Conservation (phyloP, 177 flowering plant genomes). For the Tripterygium wilfordii region DNA sequence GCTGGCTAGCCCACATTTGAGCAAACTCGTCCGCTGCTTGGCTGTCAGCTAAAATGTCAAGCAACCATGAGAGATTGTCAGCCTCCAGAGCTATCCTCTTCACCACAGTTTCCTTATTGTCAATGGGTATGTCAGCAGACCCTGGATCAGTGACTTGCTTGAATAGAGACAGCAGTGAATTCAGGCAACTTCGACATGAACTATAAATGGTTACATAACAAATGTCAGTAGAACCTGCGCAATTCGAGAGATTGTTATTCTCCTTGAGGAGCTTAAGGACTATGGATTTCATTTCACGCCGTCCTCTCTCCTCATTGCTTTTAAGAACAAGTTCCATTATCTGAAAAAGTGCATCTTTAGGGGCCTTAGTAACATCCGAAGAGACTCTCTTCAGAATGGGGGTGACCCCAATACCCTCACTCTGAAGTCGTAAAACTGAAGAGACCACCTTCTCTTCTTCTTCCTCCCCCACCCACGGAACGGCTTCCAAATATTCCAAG, state of each 20-base stretch:
- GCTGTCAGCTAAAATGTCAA: constrained; percentile 69
- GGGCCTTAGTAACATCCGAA: constrained; percentile 39
- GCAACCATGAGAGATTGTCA: constrained; percentile 87
- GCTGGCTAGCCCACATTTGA: constrained; percentile 63
- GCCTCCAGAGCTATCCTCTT: constrained; percentile 62
- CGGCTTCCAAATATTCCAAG: constrained; percentile 92
- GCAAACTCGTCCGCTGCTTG: constrained; percentile 81
- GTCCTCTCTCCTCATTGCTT: constrained; percentile 84
- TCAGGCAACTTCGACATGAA: constrained; percentile 57
- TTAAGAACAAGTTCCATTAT: constrained; percentile 81
- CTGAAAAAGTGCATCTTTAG: constrained; percentile 61
- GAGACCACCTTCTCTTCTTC: constrained; percentile 89
- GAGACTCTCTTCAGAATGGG: constrained; percentile 76
- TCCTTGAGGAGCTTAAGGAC: constrained; percentile 82
- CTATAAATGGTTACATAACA: constrained; percentile 49
- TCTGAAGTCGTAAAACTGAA: constrained; percentile 52
- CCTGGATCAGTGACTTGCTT: constrained; percentile 59
- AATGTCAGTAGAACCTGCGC: constrained; percentile 37
- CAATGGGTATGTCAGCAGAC: constrained; percentile 26
- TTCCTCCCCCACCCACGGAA: constrained; percentile 95
- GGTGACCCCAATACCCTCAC: constrained; percentile 43
- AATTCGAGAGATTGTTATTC: constrained; percentile 33
- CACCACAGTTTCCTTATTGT: constrained; percentile 39
- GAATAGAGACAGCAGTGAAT: constrained; percentile 46
- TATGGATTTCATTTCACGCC: constrained; percentile 88